Conservation (phyloP, 176 grass and related monocot genomes). For the Chrysopogon serrulatus region DNA sequence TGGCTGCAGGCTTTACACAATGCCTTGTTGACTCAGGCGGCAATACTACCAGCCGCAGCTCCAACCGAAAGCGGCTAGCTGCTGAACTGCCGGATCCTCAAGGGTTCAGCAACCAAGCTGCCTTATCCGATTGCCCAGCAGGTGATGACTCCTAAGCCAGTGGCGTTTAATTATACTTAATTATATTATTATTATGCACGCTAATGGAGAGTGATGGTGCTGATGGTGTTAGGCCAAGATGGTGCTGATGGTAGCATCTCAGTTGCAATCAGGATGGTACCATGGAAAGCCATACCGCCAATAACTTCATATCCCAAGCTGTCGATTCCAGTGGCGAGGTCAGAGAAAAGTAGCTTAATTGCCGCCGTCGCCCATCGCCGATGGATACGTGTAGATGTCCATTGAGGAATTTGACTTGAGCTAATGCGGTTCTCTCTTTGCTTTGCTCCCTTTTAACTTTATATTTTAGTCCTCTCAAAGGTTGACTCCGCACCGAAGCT, state of each 20-base stretch:
- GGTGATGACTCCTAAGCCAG: slow-evolving; percentile 1
- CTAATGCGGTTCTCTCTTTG: background rate
- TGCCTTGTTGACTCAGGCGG: slow-evolving; percentile 13
- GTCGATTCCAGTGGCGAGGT: background rate
- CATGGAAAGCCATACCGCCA: background rate
- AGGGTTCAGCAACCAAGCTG: slow-evolving; percentile 13
- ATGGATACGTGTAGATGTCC: slow-evolving; percentile 22
- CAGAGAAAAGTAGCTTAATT: slow-evolving; percentile 31
- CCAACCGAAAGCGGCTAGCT: slow-evolving; percentile 27
- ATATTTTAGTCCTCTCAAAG: background rate
- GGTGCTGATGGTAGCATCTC: slow-evolving; percentile 19
- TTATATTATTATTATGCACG: slow-evolving; percentile 8
- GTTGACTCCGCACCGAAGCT: slow-evolving; percentile 33
- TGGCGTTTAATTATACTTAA: background rate
- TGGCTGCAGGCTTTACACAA: slow-evolving; percentile 5
- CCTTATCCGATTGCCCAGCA: slow-evolving; percentile 29
- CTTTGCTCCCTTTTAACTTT: background rate
- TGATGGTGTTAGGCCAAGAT: slow-evolving; percentile 30
- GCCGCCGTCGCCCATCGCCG: slow-evolving; percentile 15
- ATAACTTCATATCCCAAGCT: slow-evolving; percentile 16
- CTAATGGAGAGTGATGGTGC: background rate
- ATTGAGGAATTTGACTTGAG: slow-evolving; percentile 16
- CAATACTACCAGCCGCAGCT: slow-evolving; percentile 14
- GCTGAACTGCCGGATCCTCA: slow-evolving; percentile 22
- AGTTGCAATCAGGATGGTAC: background rate